These are phyloP conservation scores for Colletotrichum abscissum DNA, from an alignment of 2,329 filamentous ascomycete species.

Conservation along the genomic window DNA sequence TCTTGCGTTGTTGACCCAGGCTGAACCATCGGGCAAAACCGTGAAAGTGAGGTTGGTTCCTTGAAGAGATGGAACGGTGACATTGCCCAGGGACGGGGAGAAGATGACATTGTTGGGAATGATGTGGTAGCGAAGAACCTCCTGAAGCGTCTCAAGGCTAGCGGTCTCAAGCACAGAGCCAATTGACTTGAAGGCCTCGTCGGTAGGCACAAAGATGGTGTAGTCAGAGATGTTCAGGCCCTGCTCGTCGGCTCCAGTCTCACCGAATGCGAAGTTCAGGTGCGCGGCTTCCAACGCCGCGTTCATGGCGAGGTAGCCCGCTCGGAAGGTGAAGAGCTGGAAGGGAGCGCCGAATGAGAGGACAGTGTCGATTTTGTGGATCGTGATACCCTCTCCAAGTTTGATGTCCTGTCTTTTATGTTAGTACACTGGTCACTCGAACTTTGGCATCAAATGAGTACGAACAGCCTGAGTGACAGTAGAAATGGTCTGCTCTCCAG, in stretches of 20 bases:
- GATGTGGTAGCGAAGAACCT: slow-evolving; percentile 46
- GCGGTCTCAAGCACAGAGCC: slow-evolving; percentile 42
- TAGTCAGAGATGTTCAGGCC: slow-evolving; percentile 59
- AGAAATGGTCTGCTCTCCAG: slow-evolving; percentile 45
- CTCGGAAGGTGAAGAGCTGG: slow-evolving; percentile 44
- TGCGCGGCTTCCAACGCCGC: slow-evolving; percentile 43
- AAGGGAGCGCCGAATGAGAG: slow-evolving; percentile 44
- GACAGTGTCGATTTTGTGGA: slow-evolving; percentile 45
- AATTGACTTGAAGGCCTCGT: slow-evolving; percentile 75
- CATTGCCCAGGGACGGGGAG: slow-evolving; percentile 42
- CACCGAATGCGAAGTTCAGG: slow-evolving; percentile 41
- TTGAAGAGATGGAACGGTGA: slow-evolving; percentile 40
- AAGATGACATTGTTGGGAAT: slow-evolving; percentile 46
- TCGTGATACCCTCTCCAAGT: slow-evolving; percentile 42
- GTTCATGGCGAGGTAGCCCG: slow-evolving; percentile 43
- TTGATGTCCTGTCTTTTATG: slow-evolving; percentile 40
- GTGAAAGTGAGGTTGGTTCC: slow-evolving; percentile 42
- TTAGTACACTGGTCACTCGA: not conserved
- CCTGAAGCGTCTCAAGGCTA: slow-evolving; percentile 39
- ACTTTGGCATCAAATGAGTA: not conserved
- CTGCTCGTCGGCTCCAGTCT: slow-evolving; percentile 35
- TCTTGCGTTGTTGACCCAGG: slow-evolving; percentile 46
- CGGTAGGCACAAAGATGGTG: slow-evolving; percentile 84
- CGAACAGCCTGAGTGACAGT: slow-evolving; percentile 46
- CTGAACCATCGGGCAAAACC: slow-evolving; percentile 43